Conservation (phyloP, 2,329 filamentous ascomycete species). For the Trichocomaceae sp. region DNA sequence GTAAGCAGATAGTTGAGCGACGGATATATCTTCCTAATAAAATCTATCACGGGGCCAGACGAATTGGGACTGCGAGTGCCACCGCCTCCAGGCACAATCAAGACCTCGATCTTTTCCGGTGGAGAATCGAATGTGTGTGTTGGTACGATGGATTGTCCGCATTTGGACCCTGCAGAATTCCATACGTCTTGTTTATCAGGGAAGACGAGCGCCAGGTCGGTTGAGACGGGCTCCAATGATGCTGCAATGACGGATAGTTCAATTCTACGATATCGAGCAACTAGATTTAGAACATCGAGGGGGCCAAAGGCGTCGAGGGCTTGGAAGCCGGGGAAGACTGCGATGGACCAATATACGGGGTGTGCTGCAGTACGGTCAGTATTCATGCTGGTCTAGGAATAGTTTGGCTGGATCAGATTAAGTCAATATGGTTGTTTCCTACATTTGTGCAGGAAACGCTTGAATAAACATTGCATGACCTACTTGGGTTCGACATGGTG, state of each 20-base stretch:
- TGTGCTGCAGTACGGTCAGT: neutral
- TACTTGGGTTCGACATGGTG: neutral
- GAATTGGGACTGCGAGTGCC: conserved; percentile 37
- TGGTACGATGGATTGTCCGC: conserved; percentile 37
- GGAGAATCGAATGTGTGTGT: conserved; percentile 51
- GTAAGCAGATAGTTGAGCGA: conserved; percentile 53
- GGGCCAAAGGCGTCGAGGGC: conserved; percentile 11
- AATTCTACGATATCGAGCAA: conserved; percentile 5
- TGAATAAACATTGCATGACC: neutral
- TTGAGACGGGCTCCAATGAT: conserved; percentile 10
- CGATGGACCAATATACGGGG: conserved; percentile 8
- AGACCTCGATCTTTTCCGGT: conserved; percentile 50
- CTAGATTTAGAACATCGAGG: conserved; percentile 9
- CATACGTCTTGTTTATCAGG: conserved; percentile 8
- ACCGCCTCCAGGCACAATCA: conserved; percentile 59
- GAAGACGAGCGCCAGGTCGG: conserved; percentile 1
- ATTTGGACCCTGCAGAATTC: conserved; percentile 7
- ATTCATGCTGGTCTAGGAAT: neutral
- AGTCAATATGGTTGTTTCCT: neutral
- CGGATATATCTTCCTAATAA: conserved; percentile 42
- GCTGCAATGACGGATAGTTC: conserved; percentile 12
- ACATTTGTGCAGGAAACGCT: neutral
- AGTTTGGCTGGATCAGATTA: neutral
- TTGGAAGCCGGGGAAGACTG: conserved; percentile 12
- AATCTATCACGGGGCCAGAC: conserved; percentile 38